These are phyloP conservation scores for Torulaspora microellipsoides DNA, from an alignment of 805 yeast species.

Conservation along the genomic window DNA sequence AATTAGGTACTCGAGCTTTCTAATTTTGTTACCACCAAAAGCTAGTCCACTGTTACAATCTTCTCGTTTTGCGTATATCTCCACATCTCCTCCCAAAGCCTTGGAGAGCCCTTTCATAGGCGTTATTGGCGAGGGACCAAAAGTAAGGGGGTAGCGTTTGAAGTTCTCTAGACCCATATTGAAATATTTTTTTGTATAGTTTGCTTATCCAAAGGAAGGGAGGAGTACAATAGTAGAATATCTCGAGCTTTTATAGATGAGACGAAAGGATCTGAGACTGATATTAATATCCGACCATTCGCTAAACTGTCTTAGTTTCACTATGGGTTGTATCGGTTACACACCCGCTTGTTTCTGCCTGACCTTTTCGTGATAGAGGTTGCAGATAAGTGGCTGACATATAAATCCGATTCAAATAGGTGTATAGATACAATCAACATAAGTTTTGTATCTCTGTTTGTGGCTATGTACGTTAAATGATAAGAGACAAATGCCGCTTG, in stretches of 20 bases:
- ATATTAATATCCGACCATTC: background rate
- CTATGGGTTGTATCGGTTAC: background rate
- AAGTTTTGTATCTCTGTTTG: background rate
- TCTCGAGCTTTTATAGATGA: background rate
- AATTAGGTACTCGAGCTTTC: slow-evolving; percentile 35
- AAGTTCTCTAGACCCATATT: slow-evolving; percentile 17
- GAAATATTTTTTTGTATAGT: background rate
- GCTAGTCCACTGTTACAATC: slow-evolving; percentile 37
- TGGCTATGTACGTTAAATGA: background rate
- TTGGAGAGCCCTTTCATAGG: slow-evolving; percentile 31
- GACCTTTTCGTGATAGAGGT: background rate
- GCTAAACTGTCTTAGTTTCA: background rate
- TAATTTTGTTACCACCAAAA: slow-evolving; percentile 35
- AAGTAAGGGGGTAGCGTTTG: slow-evolving; percentile 29
- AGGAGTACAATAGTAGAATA: background rate
- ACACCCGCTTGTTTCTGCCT: background rate
- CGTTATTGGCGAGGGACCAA: slow-evolving; percentile 37
- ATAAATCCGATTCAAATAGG: background rate
- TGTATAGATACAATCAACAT: background rate
- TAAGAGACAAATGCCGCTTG: background rate
- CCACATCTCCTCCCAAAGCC: slow-evolving; percentile 31
- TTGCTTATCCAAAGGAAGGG: background rate
- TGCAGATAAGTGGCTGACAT: background rate
- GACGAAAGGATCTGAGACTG: background rate
- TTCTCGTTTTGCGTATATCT: slow-evolving; percentile 36